A percentile compares a stretch with the other conserved stretches of the same genome.
Conservation (phyloP, 1,284 basidiomycete genomes). For the Fomitiporia mediterranea region DNA sequence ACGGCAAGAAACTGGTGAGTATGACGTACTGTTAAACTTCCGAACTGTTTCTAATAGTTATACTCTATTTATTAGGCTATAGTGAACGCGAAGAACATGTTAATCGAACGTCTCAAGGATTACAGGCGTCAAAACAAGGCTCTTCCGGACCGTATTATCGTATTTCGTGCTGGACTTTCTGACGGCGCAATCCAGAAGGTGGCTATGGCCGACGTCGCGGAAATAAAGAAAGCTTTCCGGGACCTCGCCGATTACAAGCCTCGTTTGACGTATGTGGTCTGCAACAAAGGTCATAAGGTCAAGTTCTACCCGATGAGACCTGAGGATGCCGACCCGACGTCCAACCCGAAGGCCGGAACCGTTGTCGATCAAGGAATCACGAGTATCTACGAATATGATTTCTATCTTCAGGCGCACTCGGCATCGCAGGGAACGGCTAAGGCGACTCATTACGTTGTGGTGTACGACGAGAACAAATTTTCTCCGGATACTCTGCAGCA, state of each 20-base stretch:
- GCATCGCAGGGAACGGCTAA: slow-evolving; percentile 23
- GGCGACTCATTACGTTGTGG: slow-evolving; percentile 27
- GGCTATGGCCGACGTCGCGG: slow-evolving; percentile 49
- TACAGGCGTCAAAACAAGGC: slow-evolving; percentile 49
- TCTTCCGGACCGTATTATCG: slow-evolving; percentile 58
- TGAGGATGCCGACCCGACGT: slow-evolving; percentile 19
- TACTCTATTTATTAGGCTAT: slow-evolving; percentile 47
- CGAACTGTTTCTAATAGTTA: not conserved
- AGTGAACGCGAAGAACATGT: slow-evolving; percentile 56
- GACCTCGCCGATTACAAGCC: slow-evolving; percentile 56
- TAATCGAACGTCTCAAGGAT: slow-evolving; percentile 56
- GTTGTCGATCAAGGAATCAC: slow-evolving; percentile 27
- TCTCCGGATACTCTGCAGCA: slow-evolving; percentile 29
- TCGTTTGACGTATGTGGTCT: slow-evolving; percentile 64
- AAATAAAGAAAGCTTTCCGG: slow-evolving; percentile 53
- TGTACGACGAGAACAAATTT: slow-evolving; percentile 28
- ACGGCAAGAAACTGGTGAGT: slow-evolving; percentile 33
- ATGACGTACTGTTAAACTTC: not conserved
- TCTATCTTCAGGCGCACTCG: slow-evolving; percentile 28
- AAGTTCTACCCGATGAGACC: slow-evolving; percentile 48
- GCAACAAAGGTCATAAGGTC: slow-evolving; percentile 76
- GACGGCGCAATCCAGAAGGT: slow-evolving; percentile 62
- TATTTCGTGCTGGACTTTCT: slow-evolving; percentile 73
- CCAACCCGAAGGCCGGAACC: slow-evolving; percentile 28
- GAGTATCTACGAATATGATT: slow-evolving; percentile 27